Evolutionary conservation across 345 rosid species (phyloP).

Genomic region (Arabis alpina): DNA sequence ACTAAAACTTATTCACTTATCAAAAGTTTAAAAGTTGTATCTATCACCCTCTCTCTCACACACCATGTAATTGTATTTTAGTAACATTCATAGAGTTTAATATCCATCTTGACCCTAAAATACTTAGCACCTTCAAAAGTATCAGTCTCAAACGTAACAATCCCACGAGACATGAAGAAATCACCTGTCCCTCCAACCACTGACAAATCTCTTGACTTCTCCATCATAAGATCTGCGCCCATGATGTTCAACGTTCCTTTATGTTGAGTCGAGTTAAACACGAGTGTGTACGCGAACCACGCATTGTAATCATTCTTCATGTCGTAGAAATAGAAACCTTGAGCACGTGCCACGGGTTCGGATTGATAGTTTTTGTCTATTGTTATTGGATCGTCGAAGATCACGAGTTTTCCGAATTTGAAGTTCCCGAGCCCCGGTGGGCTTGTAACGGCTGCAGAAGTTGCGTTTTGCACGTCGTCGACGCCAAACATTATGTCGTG

Average conservation of each 20-base stretch:
- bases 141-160: conserved; percentile 65
- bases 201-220: conserved; percentile 70
- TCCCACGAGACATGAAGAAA: conserved; percentile 77
- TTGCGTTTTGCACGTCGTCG: conserved; percentile 51
- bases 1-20: conserved; percentile 11
- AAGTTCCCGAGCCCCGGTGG: conserved; percentile 49
- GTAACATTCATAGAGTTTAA: conserved; percentile 46
- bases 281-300: conserved; percentile 67
- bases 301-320: conserved; percentile 51
- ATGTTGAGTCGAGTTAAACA: conserved; percentile 65
- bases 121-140: conserved; percentile 62
- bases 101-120: conserved; percentile 52
- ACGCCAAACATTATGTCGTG: conserved; percentile 62
- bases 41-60: neutral
- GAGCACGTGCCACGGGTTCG: conserved; percentile 55
- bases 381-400: conserved; percentile 69
- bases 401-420: conserved; percentile 52
- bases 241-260: conserved; percentile 64
- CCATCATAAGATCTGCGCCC: conserved; percentile 70
- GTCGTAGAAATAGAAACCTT: conserved; percentile 72
- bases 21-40: neutral
- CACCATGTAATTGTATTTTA: neutral
- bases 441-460: conserved; percentile 46
- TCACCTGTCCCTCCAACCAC: conserved; percentile 81
- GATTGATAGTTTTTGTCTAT: conserved; percentile 50